phyloP scores from a whole-genome alignment of 176 grass and related monocot species.

The Avena atlantica region DNA sequence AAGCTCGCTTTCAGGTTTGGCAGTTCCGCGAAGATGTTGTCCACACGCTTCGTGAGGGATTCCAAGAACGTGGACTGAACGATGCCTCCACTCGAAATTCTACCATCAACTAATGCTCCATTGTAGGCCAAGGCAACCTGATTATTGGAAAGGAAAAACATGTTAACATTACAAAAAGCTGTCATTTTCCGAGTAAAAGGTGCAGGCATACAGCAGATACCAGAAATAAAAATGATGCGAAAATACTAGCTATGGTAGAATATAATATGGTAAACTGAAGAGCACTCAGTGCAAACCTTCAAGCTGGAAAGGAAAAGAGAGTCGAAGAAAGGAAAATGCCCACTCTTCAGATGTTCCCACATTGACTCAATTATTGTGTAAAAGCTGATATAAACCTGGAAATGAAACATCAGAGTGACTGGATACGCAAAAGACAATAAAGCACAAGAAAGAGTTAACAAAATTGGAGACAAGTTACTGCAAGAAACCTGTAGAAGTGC shows the following conservation, averaged over 20 bases:
- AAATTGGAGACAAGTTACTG: slow-evolving; percentile 26
- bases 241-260: slow-evolving; percentile 26
- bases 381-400: slow-evolving; percentile 85
- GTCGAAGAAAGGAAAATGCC: slow-evolving; percentile 67
- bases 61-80: slow-evolving; percentile 80
- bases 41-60: slow-evolving; percentile 74
- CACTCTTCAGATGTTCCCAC: slow-evolving; percentile 73
- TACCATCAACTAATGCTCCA: slow-evolving; percentile 71
- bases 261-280: background rate
- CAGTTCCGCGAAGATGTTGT: slow-evolving; percentile 56
- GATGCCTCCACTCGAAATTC: slow-evolving; percentile 71
- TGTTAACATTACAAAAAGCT: slow-evolving; percentile 20
- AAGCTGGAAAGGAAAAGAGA: slow-evolving; percentile 86
- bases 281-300: slow-evolving; percentile 62
- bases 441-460: slow-evolving; percentile 23
- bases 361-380: slow-evolving; percentile 86
- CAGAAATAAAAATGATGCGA: background rate
- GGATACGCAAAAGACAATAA: slow-evolving; percentile 14
- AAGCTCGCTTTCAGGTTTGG: slow-evolving; percentile 54
- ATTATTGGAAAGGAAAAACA: slow-evolving; percentile 35
- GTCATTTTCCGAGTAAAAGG: background rate
- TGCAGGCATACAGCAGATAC: background rate
- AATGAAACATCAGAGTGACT: slow-evolving; percentile 38
- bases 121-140: slow-evolving; percentile 84
- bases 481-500: slow-evolving; percentile 78